A percentile compares a stretch with the other conserved stretches of the same genome.
phyloP scores from a whole-genome alignment of 2,329 filamentous ascomycete species.

The Arachnopeziza araneosa region DNA sequence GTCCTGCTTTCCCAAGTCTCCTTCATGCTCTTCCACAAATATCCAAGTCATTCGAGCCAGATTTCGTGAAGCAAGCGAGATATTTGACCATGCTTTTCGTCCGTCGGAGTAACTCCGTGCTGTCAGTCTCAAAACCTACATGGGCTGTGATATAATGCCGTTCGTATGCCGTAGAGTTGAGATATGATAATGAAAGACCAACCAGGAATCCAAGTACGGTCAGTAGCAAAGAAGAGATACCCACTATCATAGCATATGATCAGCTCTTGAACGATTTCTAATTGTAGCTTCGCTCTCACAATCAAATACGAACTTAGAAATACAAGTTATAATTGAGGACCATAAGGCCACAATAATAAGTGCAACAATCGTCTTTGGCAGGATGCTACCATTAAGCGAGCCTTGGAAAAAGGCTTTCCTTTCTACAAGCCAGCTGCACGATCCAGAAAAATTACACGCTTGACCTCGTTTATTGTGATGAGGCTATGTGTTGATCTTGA shows the following conservation, averaged over 20 bases:
- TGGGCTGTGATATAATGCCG: constrained; percentile 30
- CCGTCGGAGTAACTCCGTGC: constrained; percentile 48
- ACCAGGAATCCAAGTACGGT: constrained; percentile 80
- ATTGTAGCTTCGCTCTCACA: not conserved
- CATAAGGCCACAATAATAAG: constrained; percentile 56
- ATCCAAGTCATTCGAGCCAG: constrained; percentile 80
- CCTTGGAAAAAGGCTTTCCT: no score
- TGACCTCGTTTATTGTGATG: no score
- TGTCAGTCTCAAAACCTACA: not conserved
- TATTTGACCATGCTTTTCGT: constrained; percentile 55
- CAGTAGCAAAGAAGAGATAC: constrained; percentile 52
- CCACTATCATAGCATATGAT: not conserved
- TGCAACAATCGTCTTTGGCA: constrained; percentile 69
- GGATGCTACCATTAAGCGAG: constrained; percentile 70
- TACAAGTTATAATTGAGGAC: constrained; percentile 62
- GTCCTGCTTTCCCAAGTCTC: constrained; percentile 17
- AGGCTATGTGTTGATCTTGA: no score
- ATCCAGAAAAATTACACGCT: no score
- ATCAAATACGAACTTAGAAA: constrained; percentile 12
- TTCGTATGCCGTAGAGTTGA: constrained; percentile 73
- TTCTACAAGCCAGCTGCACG: no score
- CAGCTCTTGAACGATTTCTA: not conserved
- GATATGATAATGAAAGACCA: constrained; percentile 71
- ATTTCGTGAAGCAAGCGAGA: constrained; percentile 57
- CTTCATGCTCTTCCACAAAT: constrained; percentile 57